Base-by-base conservation (phyloP, 768 basidiomycete genomes). In the Collybia mongolica region DNA sequence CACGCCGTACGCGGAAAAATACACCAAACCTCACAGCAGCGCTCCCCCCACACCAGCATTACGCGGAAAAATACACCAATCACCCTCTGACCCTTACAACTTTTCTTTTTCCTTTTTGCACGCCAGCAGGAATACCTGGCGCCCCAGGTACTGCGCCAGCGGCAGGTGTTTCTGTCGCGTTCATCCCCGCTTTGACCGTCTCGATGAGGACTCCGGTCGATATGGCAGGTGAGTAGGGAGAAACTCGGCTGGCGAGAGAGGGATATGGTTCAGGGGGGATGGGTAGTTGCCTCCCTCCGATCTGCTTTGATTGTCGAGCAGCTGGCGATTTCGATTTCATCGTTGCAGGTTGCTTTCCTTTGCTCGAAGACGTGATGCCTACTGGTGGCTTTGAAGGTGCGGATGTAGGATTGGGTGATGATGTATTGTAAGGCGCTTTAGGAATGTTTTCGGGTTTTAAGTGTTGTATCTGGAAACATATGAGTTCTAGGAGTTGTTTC, bases 101-200 rank as follows among this genome's bases (percentile, higher is more conserved):
- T 64, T 88, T 91, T 69, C 87, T 72, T 65, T 91, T 91, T 28
- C 88, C 88, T 63, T 90, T 90, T 63, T 82, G 76, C 54, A 65
- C 57, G 20, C 70, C 71, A 12, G 66, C 72, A n/a, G 66, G 56
- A n/a, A 71, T 68, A 43, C 76, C 78, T 6, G 70, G 60, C 12
- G 65, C 60, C 1, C 61, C 69, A 5, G 66, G 63, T 11, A 56
- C 51, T 45, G 62, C 68, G 9, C 67, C 67, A 45, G 65, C 53
- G 12, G 73, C 67, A 38, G 74, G 73, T 53, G 67, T 73, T 45
- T 77, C 76, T 48, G 85, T 82, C 26, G 84, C 79, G 58, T 77
- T 90, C 82, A 93, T 84, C 1, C 91, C 92, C 0, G 91, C 88
- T 66, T 93, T 93, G 35, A 94, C 79, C 0, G 90, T 82, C 35